These are phyloP conservation scores for Pisolithus albus DNA, from an alignment of 768 basidiomycete genomes.

Conservation along the genomic window DNA sequence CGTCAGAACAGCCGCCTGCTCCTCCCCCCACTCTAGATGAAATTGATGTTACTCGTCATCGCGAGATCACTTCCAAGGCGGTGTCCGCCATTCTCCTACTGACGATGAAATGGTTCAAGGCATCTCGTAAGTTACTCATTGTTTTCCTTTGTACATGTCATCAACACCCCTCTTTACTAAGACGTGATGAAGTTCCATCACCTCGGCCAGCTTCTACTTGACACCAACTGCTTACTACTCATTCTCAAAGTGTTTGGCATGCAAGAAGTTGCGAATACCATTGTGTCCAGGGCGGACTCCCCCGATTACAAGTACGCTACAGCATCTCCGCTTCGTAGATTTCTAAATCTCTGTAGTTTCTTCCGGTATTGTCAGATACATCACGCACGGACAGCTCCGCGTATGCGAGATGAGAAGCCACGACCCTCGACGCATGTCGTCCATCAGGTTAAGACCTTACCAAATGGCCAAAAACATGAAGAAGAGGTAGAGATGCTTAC, in stretches of 20 bases:
- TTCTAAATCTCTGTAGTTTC: slow-evolving; percentile 52
- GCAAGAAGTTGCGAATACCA: slow-evolving; percentile 78
- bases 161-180: slow-evolving; percentile 26
- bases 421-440: slow-evolving; percentile 55
- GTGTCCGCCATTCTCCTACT: slow-evolving; percentile 91
- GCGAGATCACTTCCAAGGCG: slow-evolving; percentile 96
- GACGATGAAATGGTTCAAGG: slow-evolving; percentile 96
- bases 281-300: slow-evolving; percentile 84
- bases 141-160: not conserved
- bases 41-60: slow-evolving; percentile 87
- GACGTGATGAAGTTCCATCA: slow-evolving; percentile 99
- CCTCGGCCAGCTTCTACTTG: slow-evolving; percentile 88
- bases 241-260: slow-evolving; percentile 98
- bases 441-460: slow-evolving; percentile 48
- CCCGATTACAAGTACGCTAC: slow-evolving; percentile 70
- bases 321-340: slow-evolving; percentile 1
- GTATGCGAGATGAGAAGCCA: slow-evolving; percentile 56
- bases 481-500: slow-evolving; percentile 90
- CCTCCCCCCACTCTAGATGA: slow-evolving; percentile 82
- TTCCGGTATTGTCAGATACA: slow-evolving; percentile 88
- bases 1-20: slow-evolving; percentile 54
- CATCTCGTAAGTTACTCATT: slow-evolving; percentile 67
- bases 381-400: slow-evolving; percentile 61
- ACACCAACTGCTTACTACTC: slow-evolving; percentile 88
- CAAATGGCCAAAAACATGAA: slow-evolving; percentile 68